Evolutionary conservation across 2,329 filamentous ascomycete species (phyloP).

Genomic region (Trichoderma endophyticum): DNA sequence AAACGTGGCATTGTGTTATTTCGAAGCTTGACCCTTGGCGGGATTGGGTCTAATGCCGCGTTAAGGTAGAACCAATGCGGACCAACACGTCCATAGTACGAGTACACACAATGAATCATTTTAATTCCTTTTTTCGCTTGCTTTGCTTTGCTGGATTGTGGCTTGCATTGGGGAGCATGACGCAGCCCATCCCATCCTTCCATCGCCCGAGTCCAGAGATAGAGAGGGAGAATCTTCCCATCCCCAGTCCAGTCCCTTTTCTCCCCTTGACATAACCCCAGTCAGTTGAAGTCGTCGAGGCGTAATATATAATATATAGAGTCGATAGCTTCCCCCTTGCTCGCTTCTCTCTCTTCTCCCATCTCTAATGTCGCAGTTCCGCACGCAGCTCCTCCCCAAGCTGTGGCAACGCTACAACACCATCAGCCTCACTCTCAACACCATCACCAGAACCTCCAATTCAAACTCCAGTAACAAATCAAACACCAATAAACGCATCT

Average conservation of each 20-base stretch:
- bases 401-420: neutral
- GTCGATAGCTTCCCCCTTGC: neutral
- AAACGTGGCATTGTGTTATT: neutral
- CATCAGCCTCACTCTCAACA: neutral
- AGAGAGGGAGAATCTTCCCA: neutral
- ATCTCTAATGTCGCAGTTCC: constrained; percentile 26
- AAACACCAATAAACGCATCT: neutral
- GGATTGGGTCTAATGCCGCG: neutral
- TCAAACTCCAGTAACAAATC: neutral
- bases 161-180: neutral
- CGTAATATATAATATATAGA: neutral
- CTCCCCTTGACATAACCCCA: neutral
- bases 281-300: neutral
- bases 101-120: neutral
- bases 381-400: constrained; percentile 13
- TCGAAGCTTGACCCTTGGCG: no score
- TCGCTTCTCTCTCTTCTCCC: neutral
- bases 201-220: neutral
- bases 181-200: neutral
- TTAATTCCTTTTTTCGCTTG: neutral
- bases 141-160: neutral
- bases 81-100: neutral
- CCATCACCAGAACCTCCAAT: neutral
- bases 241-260: neutral
- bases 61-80: neutral